These are phyloP conservation scores for Kodamaea kakaduensis DNA, from an alignment of 805 yeast species.

Conservation along the genomic window DNA sequence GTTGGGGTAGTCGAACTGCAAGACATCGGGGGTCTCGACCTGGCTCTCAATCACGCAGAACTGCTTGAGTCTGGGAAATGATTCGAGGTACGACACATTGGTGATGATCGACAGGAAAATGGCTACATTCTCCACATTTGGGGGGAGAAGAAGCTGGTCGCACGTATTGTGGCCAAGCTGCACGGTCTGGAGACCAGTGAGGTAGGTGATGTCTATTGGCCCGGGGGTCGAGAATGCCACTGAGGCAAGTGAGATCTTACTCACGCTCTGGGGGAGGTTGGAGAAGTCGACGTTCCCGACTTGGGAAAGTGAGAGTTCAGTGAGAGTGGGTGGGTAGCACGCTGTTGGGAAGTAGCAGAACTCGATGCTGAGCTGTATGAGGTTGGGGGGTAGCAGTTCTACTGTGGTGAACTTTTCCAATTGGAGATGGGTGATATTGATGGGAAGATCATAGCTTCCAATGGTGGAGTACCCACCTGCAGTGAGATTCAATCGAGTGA, in stretches of 20 bases:
- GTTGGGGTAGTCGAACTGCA: constrained; percentile 3
- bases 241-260: constrained; percentile 1
- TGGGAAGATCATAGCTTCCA: constrained; percentile 6
- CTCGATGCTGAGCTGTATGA: constrained; percentile 3
- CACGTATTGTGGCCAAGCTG: constrained; percentile 3
- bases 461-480: constrained; percentile 6
- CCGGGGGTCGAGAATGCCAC: constrained; percentile 1
- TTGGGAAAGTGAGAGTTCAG: constrained; percentile 2
- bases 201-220: constrained; percentile 6
- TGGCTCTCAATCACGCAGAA: constrained; percentile 3
- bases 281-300: constrained; percentile 5
- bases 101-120: constrained; percentile 1
- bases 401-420: constrained; percentile 4
- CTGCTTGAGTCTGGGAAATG: constrained; percentile 1
- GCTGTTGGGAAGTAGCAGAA: constrained; percentile 1
- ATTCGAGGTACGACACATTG: constrained; percentile 1
- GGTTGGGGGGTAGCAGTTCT: constrained; percentile 5
- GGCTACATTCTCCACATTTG: background rate
- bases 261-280: constrained; percentile 2
- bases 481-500: constrained; percentile 3
- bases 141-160: constrained; percentile 3
- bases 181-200: constrained; percentile 1
- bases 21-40: constrained; percentile 4
- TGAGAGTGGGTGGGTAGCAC: constrained; percentile 4
- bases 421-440: constrained; percentile 5